Evolutionary conservation across 2,329 filamentous ascomycete genomes (phyloP).

Genomic region (Aureobasidium sp.): DNA sequence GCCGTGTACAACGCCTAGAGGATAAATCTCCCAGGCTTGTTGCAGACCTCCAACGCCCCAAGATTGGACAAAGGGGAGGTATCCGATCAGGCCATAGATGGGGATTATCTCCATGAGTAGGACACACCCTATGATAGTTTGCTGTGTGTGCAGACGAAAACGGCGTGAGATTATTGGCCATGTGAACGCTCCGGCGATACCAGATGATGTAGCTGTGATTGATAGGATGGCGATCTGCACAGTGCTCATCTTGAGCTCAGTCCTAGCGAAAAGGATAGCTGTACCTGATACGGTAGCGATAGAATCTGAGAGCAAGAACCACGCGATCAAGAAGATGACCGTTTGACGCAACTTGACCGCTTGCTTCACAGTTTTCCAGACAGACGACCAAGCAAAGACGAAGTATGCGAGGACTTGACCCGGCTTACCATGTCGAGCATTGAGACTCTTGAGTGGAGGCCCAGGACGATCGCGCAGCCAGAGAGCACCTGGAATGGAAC

Average conservation of each 20-base stretch:
- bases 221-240: conserved; percentile 80
- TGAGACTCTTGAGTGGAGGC: conserved; percentile 51
- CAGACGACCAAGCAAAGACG: conserved; percentile 69
- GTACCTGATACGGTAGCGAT: conserved; percentile 92
- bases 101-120: conserved; percentile 81
- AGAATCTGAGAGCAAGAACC: conserved; percentile 88
- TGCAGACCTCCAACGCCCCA: conserved; percentile 74
- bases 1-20: conserved; percentile 75
- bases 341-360: conserved; percentile 62
- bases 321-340: conserved; percentile 67
- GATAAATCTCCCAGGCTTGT: conserved; percentile 87
- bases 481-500: conserved; percentile 73
- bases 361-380: conserved; percentile 66
- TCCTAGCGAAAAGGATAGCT: conserved; percentile 87
- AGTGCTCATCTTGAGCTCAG: conserved; percentile 76
- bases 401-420: conserved; percentile 51
- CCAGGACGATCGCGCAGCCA: conserved; percentile 81
- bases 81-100: conserved; percentile 76
- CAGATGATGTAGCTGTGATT: conserved; percentile 75
- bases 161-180: conserved; percentile 70
- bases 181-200: conserved; percentile 77
- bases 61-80: conserved; percentile 62
- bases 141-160: conserved; percentile 61
- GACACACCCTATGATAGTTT: conserved; percentile 79
- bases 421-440: not conserved